Base-by-base conservation (phyloP, 2,329 filamentous ascomycete species). In the Nigrograna mackinnonii region DNA sequence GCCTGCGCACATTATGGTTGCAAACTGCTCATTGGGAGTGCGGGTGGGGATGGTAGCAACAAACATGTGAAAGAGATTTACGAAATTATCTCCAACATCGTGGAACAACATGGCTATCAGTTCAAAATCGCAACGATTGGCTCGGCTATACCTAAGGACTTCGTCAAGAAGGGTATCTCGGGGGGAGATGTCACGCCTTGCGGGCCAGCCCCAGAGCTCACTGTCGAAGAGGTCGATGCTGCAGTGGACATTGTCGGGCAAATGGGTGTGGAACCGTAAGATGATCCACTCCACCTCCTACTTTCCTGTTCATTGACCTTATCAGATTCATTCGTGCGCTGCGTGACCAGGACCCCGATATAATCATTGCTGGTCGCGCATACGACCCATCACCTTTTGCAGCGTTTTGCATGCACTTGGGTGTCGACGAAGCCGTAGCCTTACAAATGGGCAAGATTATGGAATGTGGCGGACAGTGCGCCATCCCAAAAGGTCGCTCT, bases 361-460 rank as follows among this genome's bases (percentile, higher is more conserved):
- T 79, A 34, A 66, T 79, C 14, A 54, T 77, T 4, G 74, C 68
- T 0, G 76, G 76, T 1, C 31, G 41, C 5, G 18, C 43, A 14
- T 39, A 46, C 28, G 41, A 46, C 22, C 43, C 43, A 3, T 22
- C 43, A 13, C 35, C 40, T 16, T 44, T 38, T 38, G 30, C 31
- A 6, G 43, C 40, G 12, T 46, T 30, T 17, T 43, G 40, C 24
- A 26, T 43, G 12, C 11, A 11, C n/a, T 22, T 6, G 3, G 40
- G 40, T 18, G 20, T 43, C 3, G 16, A 26, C 20, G 22, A 35
- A 4, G 22, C n/a, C 13, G 34, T 39, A 3, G 40, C 40, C 11
- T 43, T 28, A 24, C 75, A 79, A 46, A 77, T 79, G 74, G 78
- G 77, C 12, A 79, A 80, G 60, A 74, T 79, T 6, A 66, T 79